Conservation (phyloP, 2,329 filamentous ascomycete genomes). For the Aspergillus transmontanensis region DNA sequence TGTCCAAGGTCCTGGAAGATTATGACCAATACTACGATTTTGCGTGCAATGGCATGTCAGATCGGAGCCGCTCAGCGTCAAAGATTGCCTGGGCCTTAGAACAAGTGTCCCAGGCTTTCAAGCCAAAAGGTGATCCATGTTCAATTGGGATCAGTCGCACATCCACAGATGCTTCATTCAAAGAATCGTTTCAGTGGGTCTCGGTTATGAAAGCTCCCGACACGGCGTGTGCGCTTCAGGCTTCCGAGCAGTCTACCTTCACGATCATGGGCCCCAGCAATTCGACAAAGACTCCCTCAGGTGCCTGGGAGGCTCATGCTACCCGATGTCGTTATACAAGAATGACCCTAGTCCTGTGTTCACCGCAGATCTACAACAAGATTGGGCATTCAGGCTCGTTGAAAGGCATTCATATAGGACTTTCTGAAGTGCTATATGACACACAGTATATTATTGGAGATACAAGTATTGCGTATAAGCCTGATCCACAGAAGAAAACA, state of each 20-base stretch:
- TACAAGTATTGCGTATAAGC: not conserved
- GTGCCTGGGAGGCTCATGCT: not conserved
- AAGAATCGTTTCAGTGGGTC: not conserved
- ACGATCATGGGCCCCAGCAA: not conserved
- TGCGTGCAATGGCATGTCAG: constrained; percentile 1
- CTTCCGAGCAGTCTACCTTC: not conserved
- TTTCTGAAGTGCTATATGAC: not conserved
- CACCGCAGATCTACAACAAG: not conserved
- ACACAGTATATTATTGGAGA: not conserved
- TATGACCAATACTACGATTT: constrained; percentile 1
- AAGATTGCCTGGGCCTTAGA: not conserved
- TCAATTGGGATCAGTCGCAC: no score
- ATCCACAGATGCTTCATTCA: not conserved
- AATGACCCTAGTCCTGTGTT: not conserved
- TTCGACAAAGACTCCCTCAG: no score
- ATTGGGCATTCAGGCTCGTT: not conserved
- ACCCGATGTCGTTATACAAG: not conserved
- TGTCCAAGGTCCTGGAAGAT: not conserved
- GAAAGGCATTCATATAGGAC: not conserved
- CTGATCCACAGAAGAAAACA: not conserved
- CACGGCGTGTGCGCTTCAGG: not conserved
- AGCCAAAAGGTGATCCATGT: not conserved
- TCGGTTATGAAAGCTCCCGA: not conserved
- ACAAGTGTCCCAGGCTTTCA: not conserved
- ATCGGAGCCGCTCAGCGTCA: not conserved